Evolutionary conservation across 164 flowering plant species (phyloP), one percentile per base, ranked within the genome.

Genomic region (Kingdonia uniflora): DNA sequence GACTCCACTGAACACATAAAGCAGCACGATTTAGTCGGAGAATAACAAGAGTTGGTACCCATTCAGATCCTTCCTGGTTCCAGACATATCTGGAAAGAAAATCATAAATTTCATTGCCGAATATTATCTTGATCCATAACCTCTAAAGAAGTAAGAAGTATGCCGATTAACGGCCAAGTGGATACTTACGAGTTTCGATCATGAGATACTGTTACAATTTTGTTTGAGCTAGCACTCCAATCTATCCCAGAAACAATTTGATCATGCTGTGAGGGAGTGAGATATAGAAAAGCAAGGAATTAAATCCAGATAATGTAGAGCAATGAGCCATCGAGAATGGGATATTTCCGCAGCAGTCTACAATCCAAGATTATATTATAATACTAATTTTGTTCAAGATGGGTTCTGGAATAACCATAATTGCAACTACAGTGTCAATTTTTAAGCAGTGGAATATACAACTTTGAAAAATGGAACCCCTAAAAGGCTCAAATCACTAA

Each of bases 41-140:
- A 58, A 92, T 92, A 41, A 92, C 99, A 69, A 92, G 91, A 11
- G 97, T 88, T 49, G 99, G 99, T 14, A 86, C 91, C 99, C 99
- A 92, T 49, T 84, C 99, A 42, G 73, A 61, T 49, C 72, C 84
- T 70, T 88, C 96, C 61, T 66, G 77, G 64, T 75, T 88, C 99
- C 99, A 92, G 51, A 92, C 99, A 75, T 92, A 92, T 52, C 98
- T 92, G 60, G 11, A 52, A 56, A 44, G 60, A 41, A 41, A 56
- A 49, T 5, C 43, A 60, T 21, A 16, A 35, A 57, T 39, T 11
- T 1, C 50, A 15, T 5, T 41, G 12, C 12, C 11, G 44, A 14
- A 41, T 10, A 41, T 29, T n/a, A n/a, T n/a, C n/a, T n/a, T n/a
- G n/a, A n/a, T n/a, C n/a, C n/a, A 29, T 29, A 29, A 29, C 8